These are phyloP conservation scores for Neotropicomus parvogracilis DNA, from an alignment of 1,284 basidiomycete species.

Conservation along the genomic window DNA sequence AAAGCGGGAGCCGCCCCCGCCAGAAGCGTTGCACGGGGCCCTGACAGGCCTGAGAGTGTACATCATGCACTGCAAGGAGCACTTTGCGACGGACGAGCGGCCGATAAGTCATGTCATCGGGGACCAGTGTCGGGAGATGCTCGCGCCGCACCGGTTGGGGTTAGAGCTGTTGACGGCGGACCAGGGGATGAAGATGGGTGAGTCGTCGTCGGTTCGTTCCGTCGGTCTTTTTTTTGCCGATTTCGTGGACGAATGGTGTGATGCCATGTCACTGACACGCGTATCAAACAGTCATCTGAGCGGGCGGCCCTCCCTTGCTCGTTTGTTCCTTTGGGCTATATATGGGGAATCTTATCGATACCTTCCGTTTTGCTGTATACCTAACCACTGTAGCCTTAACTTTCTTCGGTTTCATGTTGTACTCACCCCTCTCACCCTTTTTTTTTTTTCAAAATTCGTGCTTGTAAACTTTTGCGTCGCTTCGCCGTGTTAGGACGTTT, in stretches of 20 bases:
- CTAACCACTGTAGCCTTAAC: slow-evolving; percentile 36
- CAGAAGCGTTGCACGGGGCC: slow-evolving; percentile 45
- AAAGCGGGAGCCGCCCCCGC: slow-evolving; percentile 36
- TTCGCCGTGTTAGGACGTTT: no score
- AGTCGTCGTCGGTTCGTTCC: slow-evolving; percentile 25
- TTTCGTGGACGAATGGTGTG: background rate
- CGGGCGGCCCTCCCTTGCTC: background rate
- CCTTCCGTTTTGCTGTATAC: slow-evolving; percentile 30
- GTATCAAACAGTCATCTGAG: slow-evolving; percentile 19
- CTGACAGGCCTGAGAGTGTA: slow-evolving; percentile 62
- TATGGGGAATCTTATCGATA: slow-evolving; percentile 18
- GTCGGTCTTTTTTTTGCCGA: no score
- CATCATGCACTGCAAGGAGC: slow-evolving; percentile 80
- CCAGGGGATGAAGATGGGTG: slow-evolving; percentile 73
- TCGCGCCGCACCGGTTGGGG: slow-evolving; percentile 56
- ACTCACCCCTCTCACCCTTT: background rate
- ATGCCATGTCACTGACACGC: background rate
- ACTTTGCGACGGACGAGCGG: slow-evolving; percentile 39
- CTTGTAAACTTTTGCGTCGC: no score
- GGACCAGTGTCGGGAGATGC: slow-evolving; percentile 55
- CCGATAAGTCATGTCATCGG: slow-evolving; percentile 59
- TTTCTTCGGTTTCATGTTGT: slow-evolving; percentile 3
- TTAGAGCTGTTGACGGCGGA: slow-evolving; percentile 59
- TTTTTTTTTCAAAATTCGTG: no score
- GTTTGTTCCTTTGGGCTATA: slow-evolving; percentile 2